Evolutionary conservation across 2,329 filamentous ascomycete species (phyloP).

Genomic region (Rasamsonia emersonii): DNA sequence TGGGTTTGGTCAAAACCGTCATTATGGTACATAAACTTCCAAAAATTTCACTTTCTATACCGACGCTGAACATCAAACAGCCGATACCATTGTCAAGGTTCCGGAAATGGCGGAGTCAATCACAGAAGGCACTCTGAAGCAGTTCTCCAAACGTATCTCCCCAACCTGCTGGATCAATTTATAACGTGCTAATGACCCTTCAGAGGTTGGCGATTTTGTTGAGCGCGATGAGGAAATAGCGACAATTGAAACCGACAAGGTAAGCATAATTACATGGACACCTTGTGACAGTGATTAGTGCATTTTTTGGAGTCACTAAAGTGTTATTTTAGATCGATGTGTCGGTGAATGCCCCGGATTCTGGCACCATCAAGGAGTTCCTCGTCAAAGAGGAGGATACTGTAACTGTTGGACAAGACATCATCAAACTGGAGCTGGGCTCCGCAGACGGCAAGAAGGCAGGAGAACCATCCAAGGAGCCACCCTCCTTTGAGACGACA

Average conservation of each 20-base stretch:
- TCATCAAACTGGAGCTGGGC: constrained; percentile 77
- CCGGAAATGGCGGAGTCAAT: constrained; percentile 99
- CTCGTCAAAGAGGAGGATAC: constrained; percentile 91
- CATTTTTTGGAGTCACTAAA: no score
- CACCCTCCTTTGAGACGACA: constrained; percentile 46
- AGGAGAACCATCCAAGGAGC: constrained; percentile 50
- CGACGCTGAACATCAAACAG: constrained; percentile 29
- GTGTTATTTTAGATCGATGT: constrained; percentile 83
- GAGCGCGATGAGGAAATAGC: constrained; percentile 96
- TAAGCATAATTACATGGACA: no score
- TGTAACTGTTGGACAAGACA: constrained; percentile 85
- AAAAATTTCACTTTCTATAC: background rate
- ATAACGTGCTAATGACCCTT: constrained; percentile 12
- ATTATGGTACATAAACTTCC: constrained; percentile 22
- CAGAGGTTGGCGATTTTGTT: constrained; percentile 81
- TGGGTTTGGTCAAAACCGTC: constrained; percentile 13
- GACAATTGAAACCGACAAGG: constrained; percentile 98
- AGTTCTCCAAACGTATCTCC: constrained; percentile 69
- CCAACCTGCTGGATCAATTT: constrained; percentile 7
- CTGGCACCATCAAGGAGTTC: constrained; percentile 85
- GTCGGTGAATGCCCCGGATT: constrained; percentile 84
- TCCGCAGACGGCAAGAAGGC: constrained; percentile 51
- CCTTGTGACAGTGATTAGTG: no score
- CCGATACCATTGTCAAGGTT: constrained; percentile 83
- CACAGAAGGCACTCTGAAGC: constrained; percentile 91